These are phyloP conservation scores for Apophysomyces ossiformis DNA, from an alignment of 371 early-diverging fungal genomes.

Conservation along the genomic window DNA sequence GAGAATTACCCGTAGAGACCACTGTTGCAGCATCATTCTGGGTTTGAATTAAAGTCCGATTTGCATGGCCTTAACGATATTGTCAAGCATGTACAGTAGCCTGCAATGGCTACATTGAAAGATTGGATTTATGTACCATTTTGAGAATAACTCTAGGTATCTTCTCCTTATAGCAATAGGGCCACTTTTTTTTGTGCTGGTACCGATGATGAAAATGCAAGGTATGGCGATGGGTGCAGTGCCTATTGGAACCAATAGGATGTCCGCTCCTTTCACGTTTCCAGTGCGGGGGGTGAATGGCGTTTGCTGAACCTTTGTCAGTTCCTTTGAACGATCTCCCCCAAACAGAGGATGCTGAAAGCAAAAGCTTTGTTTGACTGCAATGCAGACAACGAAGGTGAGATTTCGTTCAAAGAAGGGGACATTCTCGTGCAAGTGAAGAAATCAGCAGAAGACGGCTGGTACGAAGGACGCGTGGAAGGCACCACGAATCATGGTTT, in stretches of 20 bases:
- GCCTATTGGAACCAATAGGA: neutral
- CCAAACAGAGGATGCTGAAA: constrained; percentile 20
- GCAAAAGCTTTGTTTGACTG: constrained; percentile 70
- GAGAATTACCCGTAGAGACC: no score
- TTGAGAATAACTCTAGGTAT: neutral
- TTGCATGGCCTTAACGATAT: no score
- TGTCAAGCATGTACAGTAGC: no score
- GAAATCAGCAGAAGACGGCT: constrained; percentile 60
- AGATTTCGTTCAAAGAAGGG: constrained; percentile 63
- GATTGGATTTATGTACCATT: neutral
- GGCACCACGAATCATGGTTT: constrained; percentile 50
- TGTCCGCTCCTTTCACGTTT: neutral
- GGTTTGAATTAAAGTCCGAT: no score
- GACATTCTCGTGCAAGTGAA: constrained; percentile 59
- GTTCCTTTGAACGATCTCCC: constrained; percentile 2
- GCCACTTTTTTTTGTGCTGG: neutral
- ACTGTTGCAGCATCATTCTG: no score
- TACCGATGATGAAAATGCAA: neutral
- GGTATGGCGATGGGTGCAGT: neutral
- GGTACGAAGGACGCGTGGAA: constrained; percentile 60
- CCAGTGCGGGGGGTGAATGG: constrained; percentile 28
- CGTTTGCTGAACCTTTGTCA: constrained; percentile 16
- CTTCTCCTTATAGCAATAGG: neutral
- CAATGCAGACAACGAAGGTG: constrained; percentile 61
- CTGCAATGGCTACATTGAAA: no score